Base-by-base conservation (phyloP, 2,329 filamentous ascomycete species). In the Fusarium paranaense region DNA sequence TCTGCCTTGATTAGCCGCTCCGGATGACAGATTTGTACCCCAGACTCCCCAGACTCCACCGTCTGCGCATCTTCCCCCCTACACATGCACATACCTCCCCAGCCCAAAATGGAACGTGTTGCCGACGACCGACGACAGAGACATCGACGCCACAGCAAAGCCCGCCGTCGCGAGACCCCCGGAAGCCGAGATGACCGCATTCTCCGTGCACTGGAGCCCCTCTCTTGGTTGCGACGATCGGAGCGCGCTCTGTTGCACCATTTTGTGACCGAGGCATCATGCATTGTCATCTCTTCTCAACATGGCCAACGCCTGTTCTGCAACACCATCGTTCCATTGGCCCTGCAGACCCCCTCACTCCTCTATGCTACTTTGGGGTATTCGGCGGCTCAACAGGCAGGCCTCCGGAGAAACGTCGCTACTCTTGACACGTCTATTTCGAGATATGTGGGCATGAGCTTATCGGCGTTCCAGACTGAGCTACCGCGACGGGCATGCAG, bases 21-120 rank as follows among this genome's bases (percentile, higher is more conserved):
- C 13, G 7, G n/a, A 37, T 35, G 54, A 14, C 22, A 20, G 33
- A 22, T 58, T 35, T 58, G 32, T 38, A 58, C 30, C 54, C 54
- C 33, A 35, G 54, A 27, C 20, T 58, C 54, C 54, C 54, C 54
- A 30, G 54, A 58, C 54, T 38, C 32, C 54, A 38, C 54, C 18
- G 22, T 20, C 54, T 58, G 11, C 54, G 20, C 54, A 35, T 58
- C 18, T 33, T 38, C 33, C 22, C 20, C 54, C n/a, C 27, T 38
- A 20, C 54, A 58, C 32, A 58, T 58, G 38, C 38, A 42, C 38
- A 20, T 58, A 20, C 20, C 47, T n/a, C 27, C 27, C 13, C 27
- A 14, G 20, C 54, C 54, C 30, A 25, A 58, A 58, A 58, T 58
- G 54, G 54, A 58, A 58, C 54, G 54, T 37, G 54, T 58, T 58